phyloP scores from a whole-genome alignment of 768 basidiomycete genomes.

The Mycena indigotica region DNA sequence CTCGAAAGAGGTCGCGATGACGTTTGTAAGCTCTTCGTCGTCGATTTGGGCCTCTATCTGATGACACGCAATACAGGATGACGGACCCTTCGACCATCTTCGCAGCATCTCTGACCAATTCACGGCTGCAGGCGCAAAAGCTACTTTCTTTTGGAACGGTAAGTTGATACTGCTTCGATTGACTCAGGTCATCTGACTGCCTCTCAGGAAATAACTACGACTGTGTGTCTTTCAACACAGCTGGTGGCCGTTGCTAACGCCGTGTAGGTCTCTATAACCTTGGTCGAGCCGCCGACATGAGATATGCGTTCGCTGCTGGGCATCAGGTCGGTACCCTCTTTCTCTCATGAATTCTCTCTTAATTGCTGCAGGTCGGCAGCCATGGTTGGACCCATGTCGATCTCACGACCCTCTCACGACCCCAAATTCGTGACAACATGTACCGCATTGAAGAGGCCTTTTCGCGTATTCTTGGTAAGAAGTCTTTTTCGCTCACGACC shows the following conservation, averaged over 20 bases:
- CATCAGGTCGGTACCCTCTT: too few species aligned
- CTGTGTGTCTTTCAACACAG: too few species aligned
- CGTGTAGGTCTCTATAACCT: conserved; percentile 40
- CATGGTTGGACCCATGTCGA: conserved; percentile 48
- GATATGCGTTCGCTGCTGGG: conserved; percentile 39
- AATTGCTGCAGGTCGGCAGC: conserved; percentile 45
- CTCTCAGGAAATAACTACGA: conserved; percentile 21
- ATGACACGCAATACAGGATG: too few species aligned
- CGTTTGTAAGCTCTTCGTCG: conserved; percentile 10
- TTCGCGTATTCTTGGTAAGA: too few species aligned
- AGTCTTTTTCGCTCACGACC: conserved; percentile 33
- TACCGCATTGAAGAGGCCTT: conserved; percentile 32
- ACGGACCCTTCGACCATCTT: conserved; percentile 10
- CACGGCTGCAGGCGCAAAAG: conserved; percentile 23
- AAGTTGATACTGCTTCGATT: conserved; percentile 14
- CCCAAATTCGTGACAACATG: conserved; percentile 39
- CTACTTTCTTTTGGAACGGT: conserved; percentile 24
- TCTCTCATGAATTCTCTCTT: too few species aligned
- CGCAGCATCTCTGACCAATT: conserved; percentile 18
- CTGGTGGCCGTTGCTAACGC: too few species aligned
- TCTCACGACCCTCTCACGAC: conserved; percentile 35
- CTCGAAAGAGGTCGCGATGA: conserved; percentile 12
- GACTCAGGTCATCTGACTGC: too few species aligned
- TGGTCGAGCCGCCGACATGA: conserved; percentile 30
- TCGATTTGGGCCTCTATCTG: too few species aligned